These are phyloP conservation scores for Parastagonospora nodorum DNA, from an alignment of 2,329 filamentous ascomycete genomes.

Conservation along the genomic window DNA sequence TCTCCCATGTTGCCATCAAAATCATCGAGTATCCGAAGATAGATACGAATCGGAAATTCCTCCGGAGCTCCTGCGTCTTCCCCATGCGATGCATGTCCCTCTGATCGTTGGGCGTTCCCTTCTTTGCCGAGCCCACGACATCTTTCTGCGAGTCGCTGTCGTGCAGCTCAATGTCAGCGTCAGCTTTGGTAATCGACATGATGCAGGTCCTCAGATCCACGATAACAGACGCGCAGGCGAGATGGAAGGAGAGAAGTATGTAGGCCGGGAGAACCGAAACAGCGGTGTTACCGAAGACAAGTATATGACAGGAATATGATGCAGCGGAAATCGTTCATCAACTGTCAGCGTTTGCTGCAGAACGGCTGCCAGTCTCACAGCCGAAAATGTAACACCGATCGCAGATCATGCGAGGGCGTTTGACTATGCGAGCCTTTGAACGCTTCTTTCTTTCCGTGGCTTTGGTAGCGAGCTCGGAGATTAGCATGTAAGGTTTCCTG, in stretches of 20 bases:
- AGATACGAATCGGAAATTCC: conserved; percentile 33
- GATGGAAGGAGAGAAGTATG: background rate
- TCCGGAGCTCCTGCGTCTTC: conserved; percentile 30
- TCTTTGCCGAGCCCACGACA: conserved; percentile 19
- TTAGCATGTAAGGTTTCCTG: too few relatives aligned
- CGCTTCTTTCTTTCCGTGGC: too few relatives aligned
- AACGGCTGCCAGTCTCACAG: too few relatives aligned
- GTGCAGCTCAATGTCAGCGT: conserved; percentile 3
- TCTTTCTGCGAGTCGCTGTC: conserved; percentile 16
- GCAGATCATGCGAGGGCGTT: too few relatives aligned
- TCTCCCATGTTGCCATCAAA: conserved; percentile 37
- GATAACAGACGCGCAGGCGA: background rate
- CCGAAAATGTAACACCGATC: too few relatives aligned
- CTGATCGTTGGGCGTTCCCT: conserved; percentile 23
- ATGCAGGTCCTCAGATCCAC: background rate
- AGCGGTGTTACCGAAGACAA: background rate
- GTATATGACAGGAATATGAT: background rate
- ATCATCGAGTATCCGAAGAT: conserved; percentile 35
- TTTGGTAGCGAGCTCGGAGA: too few relatives aligned
- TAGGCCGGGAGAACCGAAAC: background rate
- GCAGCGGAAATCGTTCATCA: background rate
- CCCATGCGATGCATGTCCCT: conserved; percentile 38
- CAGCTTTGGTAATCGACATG: conserved; percentile 7
- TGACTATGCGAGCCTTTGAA: too few relatives aligned
- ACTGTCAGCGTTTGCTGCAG: too few relatives aligned